These are phyloP conservation scores for Geotrichum restrictum DNA, from an alignment of 1,139 yeast genomes.

Conservation along the genomic window DNA sequence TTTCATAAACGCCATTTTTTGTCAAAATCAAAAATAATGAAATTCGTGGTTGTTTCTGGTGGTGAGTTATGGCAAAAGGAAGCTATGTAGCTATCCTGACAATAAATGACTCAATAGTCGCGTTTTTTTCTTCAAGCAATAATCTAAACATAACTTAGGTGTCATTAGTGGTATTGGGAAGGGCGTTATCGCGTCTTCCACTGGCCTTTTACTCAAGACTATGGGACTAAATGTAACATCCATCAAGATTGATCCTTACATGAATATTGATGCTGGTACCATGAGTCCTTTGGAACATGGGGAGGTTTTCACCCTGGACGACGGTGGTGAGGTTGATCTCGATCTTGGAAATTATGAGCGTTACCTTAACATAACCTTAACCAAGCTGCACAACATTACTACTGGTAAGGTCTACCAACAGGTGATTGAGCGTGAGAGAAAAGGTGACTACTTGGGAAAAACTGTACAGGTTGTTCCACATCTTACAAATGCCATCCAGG, in stretches of 20 bases:
- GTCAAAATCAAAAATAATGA: slow-evolving; percentile 50
- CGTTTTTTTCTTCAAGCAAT: background rate
- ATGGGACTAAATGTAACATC: slow-evolving; percentile 93
- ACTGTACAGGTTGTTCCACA: slow-evolving; percentile 99
- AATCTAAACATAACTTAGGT: slow-evolving; percentile 67
- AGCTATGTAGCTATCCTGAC: slow-evolving; percentile 10
- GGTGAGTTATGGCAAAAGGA: slow-evolving; percentile 42
- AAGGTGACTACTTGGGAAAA: slow-evolving; percentile 95
- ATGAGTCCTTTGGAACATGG: slow-evolving; percentile 99
- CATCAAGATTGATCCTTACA: slow-evolving; percentile 96
- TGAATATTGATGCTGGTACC: slow-evolving; percentile 99
- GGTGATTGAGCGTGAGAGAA: slow-evolving; percentile 91
- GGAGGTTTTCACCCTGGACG: slow-evolving; percentile 94
- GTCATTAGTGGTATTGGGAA: slow-evolving; percentile 98
- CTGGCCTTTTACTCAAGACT: slow-evolving; percentile 91
- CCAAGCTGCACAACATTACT: slow-evolving; percentile 92
- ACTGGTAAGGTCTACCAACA: slow-evolving; percentile 95
- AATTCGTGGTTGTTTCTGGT: slow-evolving; percentile 98
- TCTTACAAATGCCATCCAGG: slow-evolving; percentile 93
- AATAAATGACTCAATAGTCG: background rate
- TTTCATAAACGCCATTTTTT: background rate
- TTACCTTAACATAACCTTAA: slow-evolving; percentile 85
- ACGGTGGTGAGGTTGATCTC: slow-evolving; percentile 98
- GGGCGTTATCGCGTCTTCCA: slow-evolving; percentile 95
- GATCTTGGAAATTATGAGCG: slow-evolving; percentile 98